Percentiles rank a stretch among this genome's conserved stretches.
Evolutionary conservation across 495 filamentous ascomycete genomes (phyloP).

Genomic region (Hypoxylon crocopeplum): DNA sequence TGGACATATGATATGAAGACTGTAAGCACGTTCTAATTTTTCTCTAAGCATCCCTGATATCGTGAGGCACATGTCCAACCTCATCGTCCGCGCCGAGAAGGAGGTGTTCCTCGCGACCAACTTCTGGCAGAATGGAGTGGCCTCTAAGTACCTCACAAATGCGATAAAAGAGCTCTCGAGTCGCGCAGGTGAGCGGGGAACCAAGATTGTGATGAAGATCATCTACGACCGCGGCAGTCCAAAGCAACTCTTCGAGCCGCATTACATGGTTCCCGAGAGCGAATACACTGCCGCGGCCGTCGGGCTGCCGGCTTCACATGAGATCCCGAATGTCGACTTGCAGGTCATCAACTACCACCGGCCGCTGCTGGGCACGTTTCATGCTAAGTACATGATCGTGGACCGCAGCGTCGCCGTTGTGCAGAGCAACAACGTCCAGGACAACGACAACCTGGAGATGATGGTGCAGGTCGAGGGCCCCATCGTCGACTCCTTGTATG

Average conservation of each 20-base stretch:
- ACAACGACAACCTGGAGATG: constrained; percentile 83
- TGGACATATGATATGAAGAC: constrained; percentile 5
- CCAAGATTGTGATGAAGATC: constrained; percentile 71
- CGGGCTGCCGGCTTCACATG: constrained; percentile 62
- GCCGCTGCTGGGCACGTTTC: constrained; percentile 76
- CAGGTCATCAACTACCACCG: constrained; percentile 77
- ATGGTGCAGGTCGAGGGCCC: constrained; percentile 78
- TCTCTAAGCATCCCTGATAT: constrained; percentile 66
- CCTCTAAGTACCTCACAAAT: constrained; percentile 70
- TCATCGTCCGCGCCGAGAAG: constrained; percentile 72
- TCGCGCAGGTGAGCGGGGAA: constrained; percentile 64
- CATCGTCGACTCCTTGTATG: constrained; percentile 77
- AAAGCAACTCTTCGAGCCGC: constrained; percentile 68
- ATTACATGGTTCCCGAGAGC: constrained; percentile 62
- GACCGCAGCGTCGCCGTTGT: constrained; percentile 71
- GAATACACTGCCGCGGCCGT: constrained; percentile 64
- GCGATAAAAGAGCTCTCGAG: constrained; percentile 71
- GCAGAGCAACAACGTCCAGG: constrained; percentile 80
- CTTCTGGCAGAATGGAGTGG: constrained; percentile 74
- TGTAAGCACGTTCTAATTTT: constrained; percentile 1
- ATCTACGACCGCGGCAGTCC: constrained; percentile 75
- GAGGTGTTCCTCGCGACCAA: constrained; percentile 78
- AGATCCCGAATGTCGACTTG: constrained; percentile 74
- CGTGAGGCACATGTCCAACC: constrained; percentile 74
- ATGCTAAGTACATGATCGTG: constrained; percentile 78